phyloP scores from a whole-genome alignment of 441 rosid species.

The Croton setiger region DNA sequence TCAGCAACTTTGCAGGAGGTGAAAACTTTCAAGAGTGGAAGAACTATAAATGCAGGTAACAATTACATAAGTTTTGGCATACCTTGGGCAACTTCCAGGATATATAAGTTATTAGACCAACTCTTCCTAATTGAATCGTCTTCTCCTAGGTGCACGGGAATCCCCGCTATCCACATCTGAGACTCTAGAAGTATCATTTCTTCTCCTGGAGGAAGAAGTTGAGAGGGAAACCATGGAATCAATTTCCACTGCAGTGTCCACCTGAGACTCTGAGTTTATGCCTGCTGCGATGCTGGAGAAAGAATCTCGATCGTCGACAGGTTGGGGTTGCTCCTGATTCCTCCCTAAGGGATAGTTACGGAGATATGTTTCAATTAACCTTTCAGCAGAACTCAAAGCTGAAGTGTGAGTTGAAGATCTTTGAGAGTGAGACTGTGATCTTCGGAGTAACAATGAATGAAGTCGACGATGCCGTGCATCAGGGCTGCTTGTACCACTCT shows the following conservation, averaged over 20 bases:
- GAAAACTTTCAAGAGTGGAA: conserved; percentile 19
- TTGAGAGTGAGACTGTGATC: conserved; percentile 54
- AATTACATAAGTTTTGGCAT: conserved; percentile 22
- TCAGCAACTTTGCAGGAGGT: conserved; percentile 16
- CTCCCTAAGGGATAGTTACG: conserved; percentile 49
- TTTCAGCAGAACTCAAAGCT: conserved; percentile 51
- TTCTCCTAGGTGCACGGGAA: conserved; percentile 81
- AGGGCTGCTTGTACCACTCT: conserved; percentile 43
- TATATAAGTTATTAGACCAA: conserved; percentile 21
- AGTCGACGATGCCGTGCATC: conserved; percentile 47
- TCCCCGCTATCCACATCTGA: conserved; percentile 81
- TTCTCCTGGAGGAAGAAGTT: conserved; percentile 83
- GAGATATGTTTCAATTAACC: conserved; percentile 53
- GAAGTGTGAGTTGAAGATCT: conserved; percentile 43
- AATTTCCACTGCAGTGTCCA: conserved; percentile 81
- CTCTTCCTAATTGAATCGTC: conserved; percentile 51
- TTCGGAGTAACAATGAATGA: conserved; percentile 48
- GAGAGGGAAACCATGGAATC: conserved; percentile 82
- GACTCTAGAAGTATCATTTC: conserved; percentile 65
- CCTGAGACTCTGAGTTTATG: conserved; percentile 76
- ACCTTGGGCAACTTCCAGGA: conserved; percentile 18
- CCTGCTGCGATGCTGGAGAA: conserved; percentile 84
- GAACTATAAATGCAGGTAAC: conserved; percentile 26
- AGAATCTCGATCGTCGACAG: conserved; percentile 87
- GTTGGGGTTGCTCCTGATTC: conserved; percentile 70